Percentiles rank a stretch among this genome's conserved stretches.
Conservation (phyloP, 768 basidiomycete species). For the Tubosaeta sp. region DNA sequence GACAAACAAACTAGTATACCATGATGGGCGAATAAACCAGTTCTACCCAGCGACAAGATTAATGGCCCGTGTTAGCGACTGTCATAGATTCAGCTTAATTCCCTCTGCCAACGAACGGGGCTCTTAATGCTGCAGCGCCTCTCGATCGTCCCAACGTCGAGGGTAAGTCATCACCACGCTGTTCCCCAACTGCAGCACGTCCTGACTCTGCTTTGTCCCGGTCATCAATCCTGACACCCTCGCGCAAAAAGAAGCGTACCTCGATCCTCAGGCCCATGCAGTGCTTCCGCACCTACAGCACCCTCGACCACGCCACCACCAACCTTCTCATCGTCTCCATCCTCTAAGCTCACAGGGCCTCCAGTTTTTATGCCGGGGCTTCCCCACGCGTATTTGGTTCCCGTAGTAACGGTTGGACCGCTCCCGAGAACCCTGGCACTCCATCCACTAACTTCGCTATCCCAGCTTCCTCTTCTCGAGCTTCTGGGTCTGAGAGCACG, state of each 20-base stretch:
- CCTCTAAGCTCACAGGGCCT: constrained; percentile 46
- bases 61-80: background rate
- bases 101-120: background rate
- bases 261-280: constrained; percentile 5
- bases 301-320: constrained; percentile 16
- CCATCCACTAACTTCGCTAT: constrained; percentile 85
- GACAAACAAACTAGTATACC: constrained; percentile 5
- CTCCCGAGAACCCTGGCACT: constrained; percentile 61
- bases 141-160: constrained; percentile 27
- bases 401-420: constrained; percentile 41
- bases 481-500: constrained; percentile 85
- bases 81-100: background rate
- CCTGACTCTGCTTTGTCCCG: constrained; percentile 3
- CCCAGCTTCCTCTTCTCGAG: constrained; percentile 87
- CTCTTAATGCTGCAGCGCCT: constrained; percentile 17
- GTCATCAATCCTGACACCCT: constrained; percentile 4
- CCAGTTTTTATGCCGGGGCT: constrained; percentile 59
- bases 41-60: constrained; percentile 2
- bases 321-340: constrained; percentile 32
- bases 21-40: constrained; percentile 6
- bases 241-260: background rate
- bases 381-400: constrained; percentile 59
- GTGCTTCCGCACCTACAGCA: constrained; percentile 9
- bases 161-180: constrained; percentile 16
- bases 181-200: constrained; percentile 3